These are phyloP conservation scores for Tetracladium maxilliforme DNA, from an alignment of 2,329 filamentous ascomycete genomes.

Conservation along the genomic window DNA sequence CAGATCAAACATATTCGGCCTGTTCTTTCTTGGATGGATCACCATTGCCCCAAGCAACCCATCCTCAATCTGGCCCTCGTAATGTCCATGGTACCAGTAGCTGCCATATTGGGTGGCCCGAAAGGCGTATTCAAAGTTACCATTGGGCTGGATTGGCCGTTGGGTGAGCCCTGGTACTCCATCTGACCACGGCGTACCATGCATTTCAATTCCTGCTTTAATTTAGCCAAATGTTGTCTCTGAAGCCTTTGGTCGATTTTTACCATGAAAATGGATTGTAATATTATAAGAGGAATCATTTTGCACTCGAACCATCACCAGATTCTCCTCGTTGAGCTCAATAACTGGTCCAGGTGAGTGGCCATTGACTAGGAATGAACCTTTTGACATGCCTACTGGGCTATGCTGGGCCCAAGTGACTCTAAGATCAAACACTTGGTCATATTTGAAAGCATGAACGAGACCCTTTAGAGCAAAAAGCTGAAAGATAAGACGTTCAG, in stretches of 20 bases:
- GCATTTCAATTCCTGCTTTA: slow-evolving; percentile 8
- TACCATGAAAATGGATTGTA: slow-evolving; percentile 25
- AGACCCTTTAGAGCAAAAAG: too few species aligned
- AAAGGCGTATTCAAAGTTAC: slow-evolving; percentile 20
- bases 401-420: too few species aligned
- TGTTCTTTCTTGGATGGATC: slow-evolving; percentile 7
- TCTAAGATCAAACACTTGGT: too few species aligned
- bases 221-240: slow-evolving; percentile 1
- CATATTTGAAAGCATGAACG: too few species aligned
- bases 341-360: too few species aligned
- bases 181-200: slow-evolving; percentile 19
- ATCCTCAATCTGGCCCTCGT: slow-evolving; percentile 11
- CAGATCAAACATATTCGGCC: slow-evolving; percentile 3
- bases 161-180: slow-evolving; percentile 23
- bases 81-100: slow-evolving; percentile 22
- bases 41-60: slow-evolving; percentile 13
- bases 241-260: slow-evolving; percentile 8
- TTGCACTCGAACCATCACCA: too few species aligned
- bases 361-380: too few species aligned
- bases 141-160: slow-evolving; percentile 23
- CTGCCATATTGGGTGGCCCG: slow-evolving; percentile 20
- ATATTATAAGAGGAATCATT: slow-evolving; percentile 19
- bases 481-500: too few species aligned
- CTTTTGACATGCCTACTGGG: too few species aligned
- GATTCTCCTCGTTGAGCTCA: too few species aligned